These are phyloP conservation scores for Henckelia pumila DNA, from an alignment of 257 asterid genomes.

Conservation along the genomic window DNA sequence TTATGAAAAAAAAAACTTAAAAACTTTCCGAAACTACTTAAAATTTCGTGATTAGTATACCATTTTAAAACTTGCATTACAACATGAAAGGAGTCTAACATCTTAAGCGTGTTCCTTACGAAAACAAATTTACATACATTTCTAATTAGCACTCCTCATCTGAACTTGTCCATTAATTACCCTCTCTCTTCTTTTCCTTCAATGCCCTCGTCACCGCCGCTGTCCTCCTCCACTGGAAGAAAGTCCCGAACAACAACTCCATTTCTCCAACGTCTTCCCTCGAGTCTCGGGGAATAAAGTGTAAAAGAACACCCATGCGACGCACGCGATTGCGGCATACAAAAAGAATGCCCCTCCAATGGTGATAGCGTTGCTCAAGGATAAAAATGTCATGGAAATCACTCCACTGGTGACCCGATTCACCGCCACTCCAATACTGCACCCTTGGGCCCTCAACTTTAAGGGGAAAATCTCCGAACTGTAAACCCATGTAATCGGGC, in stretches of 20 bases:
- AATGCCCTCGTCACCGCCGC: slow-evolving; percentile 16
- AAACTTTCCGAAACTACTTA: background rate
- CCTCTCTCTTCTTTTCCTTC: background rate
- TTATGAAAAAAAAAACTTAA: too few species aligned
- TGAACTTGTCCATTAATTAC: background rate
- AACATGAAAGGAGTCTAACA: background rate
- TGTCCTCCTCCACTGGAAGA: slow-evolving; percentile 27
- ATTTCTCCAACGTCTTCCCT: slow-evolving; percentile 27
- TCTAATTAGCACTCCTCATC: background rate
- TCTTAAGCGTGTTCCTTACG: too few species aligned
- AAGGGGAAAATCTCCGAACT: background rate
- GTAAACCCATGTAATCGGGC: slow-evolving; percentile 15
- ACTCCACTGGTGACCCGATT: background rate
- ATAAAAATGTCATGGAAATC: background rate
- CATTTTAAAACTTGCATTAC: background rate
- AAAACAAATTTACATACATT: background rate
- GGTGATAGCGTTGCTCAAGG: background rate
- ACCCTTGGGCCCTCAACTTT: background rate
- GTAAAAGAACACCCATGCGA: slow-evolving; percentile 32
- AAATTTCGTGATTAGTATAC: background rate
- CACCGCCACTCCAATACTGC: background rate
- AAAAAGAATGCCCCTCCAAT: background rate
- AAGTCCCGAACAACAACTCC: slow-evolving; percentile 30
- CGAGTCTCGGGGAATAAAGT: slow-evolving; percentile 29
- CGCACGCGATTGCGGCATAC: background rate